phyloP scores from a whole-genome alignment of 1,139 yeast species.

The Barnettozyma hawaiiensis region DNA sequence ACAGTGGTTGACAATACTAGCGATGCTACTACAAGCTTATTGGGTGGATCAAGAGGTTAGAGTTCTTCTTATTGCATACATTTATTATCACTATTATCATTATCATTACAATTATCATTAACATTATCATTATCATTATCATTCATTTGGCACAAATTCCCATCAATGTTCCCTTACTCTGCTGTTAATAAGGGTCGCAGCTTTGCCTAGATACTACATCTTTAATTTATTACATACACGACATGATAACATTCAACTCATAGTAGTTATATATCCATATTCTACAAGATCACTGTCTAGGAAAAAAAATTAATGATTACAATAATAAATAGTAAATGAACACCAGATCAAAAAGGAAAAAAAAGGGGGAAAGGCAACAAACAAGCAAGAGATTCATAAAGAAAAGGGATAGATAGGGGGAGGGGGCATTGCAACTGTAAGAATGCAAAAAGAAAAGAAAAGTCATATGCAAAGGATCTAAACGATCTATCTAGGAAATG shows the following conservation, averaged over 20 bases:
- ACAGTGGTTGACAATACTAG: conserved; percentile 14
- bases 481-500: conserved; percentile 11
- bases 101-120: too few relatives aligned
- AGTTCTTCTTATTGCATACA: not conserved
- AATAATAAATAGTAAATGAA: not conserved
- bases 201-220: not conserved
- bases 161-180: not conserved
- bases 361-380: too few relatives aligned
- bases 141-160: not conserved
- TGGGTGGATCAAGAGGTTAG: conserved; percentile 9
- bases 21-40: conserved; percentile 18
- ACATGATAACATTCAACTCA: not conserved
- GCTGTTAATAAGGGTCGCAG: not conserved
- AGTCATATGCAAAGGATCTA: conserved; percentile 1
- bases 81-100: too few relatives aligned
- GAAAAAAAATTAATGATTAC: not conserved
- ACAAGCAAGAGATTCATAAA: not conserved
- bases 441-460: not conserved
- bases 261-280: too few relatives aligned
- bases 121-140: too few relatives aligned
- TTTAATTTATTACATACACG: not conserved
- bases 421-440: not conserved
- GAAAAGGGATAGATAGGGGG: too few relatives aligned
- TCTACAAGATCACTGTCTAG: not conserved
- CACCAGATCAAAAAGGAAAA: too few relatives aligned